Evolutionary conservation across 1,284 basidiomycete species (phyloP).

Genomic region (Ustilago shanxiensis): DNA sequence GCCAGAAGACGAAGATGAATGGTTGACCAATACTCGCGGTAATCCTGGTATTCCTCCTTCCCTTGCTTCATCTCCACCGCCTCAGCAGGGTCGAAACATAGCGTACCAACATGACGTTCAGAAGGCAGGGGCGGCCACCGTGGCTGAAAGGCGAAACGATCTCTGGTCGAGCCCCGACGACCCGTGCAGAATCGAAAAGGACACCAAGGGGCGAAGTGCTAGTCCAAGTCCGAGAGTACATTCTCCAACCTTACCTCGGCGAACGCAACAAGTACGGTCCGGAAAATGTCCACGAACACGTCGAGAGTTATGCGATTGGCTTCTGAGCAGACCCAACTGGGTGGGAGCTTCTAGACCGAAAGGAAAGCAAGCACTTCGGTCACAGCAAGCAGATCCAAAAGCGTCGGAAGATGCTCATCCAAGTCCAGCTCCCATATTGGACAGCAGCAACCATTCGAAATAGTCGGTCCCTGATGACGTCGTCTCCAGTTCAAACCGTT

Average conservation of each 20-base stretch:
- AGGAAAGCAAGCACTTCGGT: neutral
- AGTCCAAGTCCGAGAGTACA: neutral
- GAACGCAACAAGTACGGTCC: neutral
- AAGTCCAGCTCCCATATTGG: slow-evolving; percentile 37
- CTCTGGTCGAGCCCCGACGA: neutral
- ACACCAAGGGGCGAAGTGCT: neutral
- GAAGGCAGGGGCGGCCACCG: neutral
- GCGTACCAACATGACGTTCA: neutral
- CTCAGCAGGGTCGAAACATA: neutral
- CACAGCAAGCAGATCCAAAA: neutral
- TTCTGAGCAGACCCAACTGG: slow-evolving; percentile 31
- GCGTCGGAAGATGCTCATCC: slow-evolving; percentile 16
- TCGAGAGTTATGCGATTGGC: slow-evolving; percentile 21
- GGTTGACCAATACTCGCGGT: slow-evolving; percentile 18
- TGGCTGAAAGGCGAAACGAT: neutral
- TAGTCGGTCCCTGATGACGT: slow-evolving; percentile 39
- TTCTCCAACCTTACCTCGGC: neutral
- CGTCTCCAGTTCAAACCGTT: slow-evolving; percentile 18
- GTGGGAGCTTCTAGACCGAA: slow-evolving; percentile 7
- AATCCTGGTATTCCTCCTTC: slow-evolving; percentile 1
- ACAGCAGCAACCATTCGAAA: slow-evolving; percentile 60
- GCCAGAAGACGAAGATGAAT: neutral
- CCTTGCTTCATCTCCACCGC: slow-evolving; percentile 9
- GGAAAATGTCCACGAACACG: neutral
- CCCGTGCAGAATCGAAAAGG: neutral